Evolutionary conservation across 345 rosid species (phyloP).

Genomic region (Lepidium aucheri): DNA sequence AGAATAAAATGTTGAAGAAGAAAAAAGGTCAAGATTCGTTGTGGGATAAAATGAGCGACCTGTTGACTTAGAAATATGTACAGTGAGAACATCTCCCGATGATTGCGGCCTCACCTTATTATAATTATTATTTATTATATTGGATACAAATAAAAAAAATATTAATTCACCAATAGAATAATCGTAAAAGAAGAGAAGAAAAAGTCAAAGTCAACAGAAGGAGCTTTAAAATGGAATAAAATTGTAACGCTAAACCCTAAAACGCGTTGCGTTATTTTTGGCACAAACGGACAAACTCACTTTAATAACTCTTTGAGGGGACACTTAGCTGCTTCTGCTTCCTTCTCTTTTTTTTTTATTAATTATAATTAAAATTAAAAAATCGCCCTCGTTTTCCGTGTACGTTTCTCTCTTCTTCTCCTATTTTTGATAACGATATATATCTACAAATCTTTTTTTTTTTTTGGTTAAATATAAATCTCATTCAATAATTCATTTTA

Average conservation of each 20-base stretch:
- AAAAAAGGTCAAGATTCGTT: slow-evolving; percentile 22
- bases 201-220: slow-evolving; percentile 42
- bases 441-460: not conserved
- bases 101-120: slow-evolving; percentile 42
- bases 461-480: too few relatives aligned
- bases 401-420: slow-evolving; percentile 33
- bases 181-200: not conserved
- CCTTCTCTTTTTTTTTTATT: not conserved
- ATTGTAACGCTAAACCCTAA: slow-evolving; percentile 26
- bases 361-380: not conserved
- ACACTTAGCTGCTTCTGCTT: slow-evolving; percentile 27
- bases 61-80: slow-evolving; percentile 29
- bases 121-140: not conserved
- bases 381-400: slow-evolving; percentile 58
- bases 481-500: too few relatives aligned
- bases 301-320: slow-evolving; percentile 28
- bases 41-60: not conserved
- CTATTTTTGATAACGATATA: not conserved
- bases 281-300: slow-evolving; percentile 34
- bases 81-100: slow-evolving; percentile 41
- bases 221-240: not conserved
- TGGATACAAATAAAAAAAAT: not conserved
- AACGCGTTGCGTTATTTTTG: slow-evolving; percentile 22
- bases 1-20: not conserved
- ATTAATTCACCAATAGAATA: not conserved